phyloP scores from a whole-genome alignment of 768 basidiomycete species.

The Macrolepiota dolichaula region DNA sequence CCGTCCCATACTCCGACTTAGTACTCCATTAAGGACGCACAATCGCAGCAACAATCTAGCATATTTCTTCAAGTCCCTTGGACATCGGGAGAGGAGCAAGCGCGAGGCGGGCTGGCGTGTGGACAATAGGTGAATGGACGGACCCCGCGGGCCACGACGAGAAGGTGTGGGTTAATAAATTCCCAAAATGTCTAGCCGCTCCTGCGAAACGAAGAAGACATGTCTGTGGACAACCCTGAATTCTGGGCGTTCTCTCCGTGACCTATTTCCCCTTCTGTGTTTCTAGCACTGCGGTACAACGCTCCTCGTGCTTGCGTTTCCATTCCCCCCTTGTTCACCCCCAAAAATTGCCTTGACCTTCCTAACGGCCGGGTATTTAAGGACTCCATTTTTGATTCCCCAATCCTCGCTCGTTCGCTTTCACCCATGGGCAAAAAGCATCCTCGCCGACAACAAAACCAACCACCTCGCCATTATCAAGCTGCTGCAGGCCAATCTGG shows the following conservation, averaged over 20 bases:
- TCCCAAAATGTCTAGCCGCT: constrained; percentile 9
- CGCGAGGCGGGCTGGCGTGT: too few species aligned
- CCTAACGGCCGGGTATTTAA: background rate
- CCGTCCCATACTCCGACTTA: too few species aligned
- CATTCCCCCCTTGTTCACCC: background rate
- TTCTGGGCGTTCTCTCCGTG: background rate
- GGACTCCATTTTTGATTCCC: background rate
- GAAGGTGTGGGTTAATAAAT: background rate
- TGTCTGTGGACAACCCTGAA: constrained; percentile 7
- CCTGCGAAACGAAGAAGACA: background rate
- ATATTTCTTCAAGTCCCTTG: too few species aligned
- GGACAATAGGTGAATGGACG: background rate
- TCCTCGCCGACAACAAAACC: background rate
- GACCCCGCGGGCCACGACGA: too few species aligned
- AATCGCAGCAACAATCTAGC: too few species aligned
- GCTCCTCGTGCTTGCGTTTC: background rate
- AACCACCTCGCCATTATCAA: background rate
- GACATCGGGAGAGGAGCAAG: too few species aligned
- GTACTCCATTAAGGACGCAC: background rate
- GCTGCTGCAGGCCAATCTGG: background rate
- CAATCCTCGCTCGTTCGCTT: background rate
- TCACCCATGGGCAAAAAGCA: background rate
- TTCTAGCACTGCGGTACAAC: background rate
- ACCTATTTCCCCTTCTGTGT: background rate
- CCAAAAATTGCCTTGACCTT: background rate